Base-by-base conservation (phyloP, 2,329 filamentous ascomycete genomes). In the Botrytis hyacinthi region DNA sequence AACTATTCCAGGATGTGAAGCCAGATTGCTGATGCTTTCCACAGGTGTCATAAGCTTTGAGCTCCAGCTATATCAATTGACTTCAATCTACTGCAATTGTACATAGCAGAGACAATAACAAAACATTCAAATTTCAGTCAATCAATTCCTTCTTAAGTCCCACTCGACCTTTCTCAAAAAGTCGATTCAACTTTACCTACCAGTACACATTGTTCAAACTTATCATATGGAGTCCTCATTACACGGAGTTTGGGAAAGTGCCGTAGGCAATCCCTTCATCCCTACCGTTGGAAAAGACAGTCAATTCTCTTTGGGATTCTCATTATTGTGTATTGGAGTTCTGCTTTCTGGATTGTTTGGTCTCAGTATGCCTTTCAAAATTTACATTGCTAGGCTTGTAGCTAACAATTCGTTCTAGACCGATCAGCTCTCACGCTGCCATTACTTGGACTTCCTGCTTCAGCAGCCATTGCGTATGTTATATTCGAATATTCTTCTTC, bases 171-270 rank as follows among this genome's bases (percentile, higher is more conserved):
- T 35, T 48, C 22, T n/a, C 22, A 16, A 14, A 59, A 3, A 63
- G 26, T 48, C 61, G 6, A 66, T 26, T 60, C 22, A 63, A 20
- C 7, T 46, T 60, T 59, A 32, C 16, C 37, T 60, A 66, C 68
- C 51, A 29, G n/a, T 40, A 26, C 32, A 22, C 10, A 62, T 18
- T 26, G 40, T 75, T 71, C 69, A 77, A 77, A 80, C 87, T 86
- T 85, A 93, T 93, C 87, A 86, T 85, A 93, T 93, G 91, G 91
- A 92, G 89, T 89, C 90, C 81, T 93, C 93, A 87, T 86, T 97
- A 84, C 90, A 92, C 84, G 90, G 96, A 83, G 88, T 97, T 86
- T 98, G 95, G 95, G 92, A 97, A 88, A 93, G 93, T 87, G 93
- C 95, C 85, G 89, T 93, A 84, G 89, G 90, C 87, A 93, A 90